Base-by-base conservation (phyloP, 1,284 basidiomycete genomes). In the Naganishia liquefaciens region DNA sequence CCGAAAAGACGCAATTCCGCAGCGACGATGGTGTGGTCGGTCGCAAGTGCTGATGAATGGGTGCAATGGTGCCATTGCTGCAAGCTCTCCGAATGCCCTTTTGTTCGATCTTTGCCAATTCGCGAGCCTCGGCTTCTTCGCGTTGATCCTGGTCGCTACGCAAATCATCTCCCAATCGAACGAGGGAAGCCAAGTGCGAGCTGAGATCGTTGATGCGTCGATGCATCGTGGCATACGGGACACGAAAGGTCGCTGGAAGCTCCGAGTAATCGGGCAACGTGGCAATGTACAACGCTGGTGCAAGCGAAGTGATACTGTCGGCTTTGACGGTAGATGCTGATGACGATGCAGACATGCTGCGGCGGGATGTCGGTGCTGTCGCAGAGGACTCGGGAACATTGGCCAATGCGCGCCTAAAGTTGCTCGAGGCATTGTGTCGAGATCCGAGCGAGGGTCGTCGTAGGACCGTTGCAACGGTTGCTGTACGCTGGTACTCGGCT, bases 111-210 rank as follows among this genome's bases (percentile, higher is more conserved):
- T 74, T 69, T 33, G 72, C 70, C 13, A 73, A 66, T 58, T 79
- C 78, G 17, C 77, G 63, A 28, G 69, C 66, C 62, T 78, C 76
- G n/a, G 77, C 69, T 75, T 74, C 77, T 46, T 62, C 50, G 58
- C 78, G 69, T 68, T 76, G 78, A 63, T 72, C 72, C 68, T 79
- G 75, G 58, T 79, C 78, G 13, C 74, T 68, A 63, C 77, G 74
- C 69, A 78, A 66, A 77, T 72, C 65, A 70, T 68, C 60, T 63
- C 66, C 19, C 75, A 46, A 30, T 75, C 72, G 4, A 70, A 68
- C 74, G 51, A 79, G 69, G 27, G 70, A 64, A 10, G 72, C 73
- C 25, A 79, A 65, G 13, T 71, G 68, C n/a, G 73, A 68, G 27
- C 62, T 61, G 23, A 76, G 68, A 37, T 72, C 72, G 10, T 40